Evolutionary conservation across 176 grass and related monocot species (phyloP), one percentile per base, ranked within the genome.

Genomic region (Avena atlantica): DNA sequence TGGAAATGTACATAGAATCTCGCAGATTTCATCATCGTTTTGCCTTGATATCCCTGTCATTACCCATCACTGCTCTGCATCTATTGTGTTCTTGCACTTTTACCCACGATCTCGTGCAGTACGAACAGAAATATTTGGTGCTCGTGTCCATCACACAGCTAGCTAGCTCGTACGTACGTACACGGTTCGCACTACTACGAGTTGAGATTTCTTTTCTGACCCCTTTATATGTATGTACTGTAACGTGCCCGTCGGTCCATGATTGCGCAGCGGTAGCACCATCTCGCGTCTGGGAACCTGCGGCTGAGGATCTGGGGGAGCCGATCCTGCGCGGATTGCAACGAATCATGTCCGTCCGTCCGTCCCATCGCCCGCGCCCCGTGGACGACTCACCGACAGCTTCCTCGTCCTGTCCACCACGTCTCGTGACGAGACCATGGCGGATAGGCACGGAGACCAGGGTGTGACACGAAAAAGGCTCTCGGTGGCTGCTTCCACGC

Each of bases 301-400:
- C 5, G 44, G 21, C 25, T 5, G 12, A 87, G 62, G 71, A 79
- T 81, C 16, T 21, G 12, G 40, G n/a, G 10, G 25, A 10, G 25
- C 17, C 10, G 34, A 29, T 80, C 74, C 57, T 7, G 71, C 74
- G 66, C 74, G 61, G 79, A 90, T 84, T 79, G 74, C 67, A 6
- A 6, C 19, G 67, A 12, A 83, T 67, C 57, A 84, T 87, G 74
- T 5, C 31, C 73, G 15, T 83, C 78, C 71, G 7, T 51, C 78
- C 71, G 7, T 51, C 63, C 71, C 85, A 84, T 52, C 64, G 5
- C 49, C 79, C 84, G 78, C 80, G 63, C 63, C 20, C 72, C n/a
- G 36, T 57, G 73, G 31, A 83, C 79, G 88, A 27, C 57, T 67
- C 78, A 1, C 80, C 45, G 47, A 58, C 84, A 83, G 9, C 0